These are phyloP conservation scores for Hamigera avellanea DNA, from an alignment of 495 filamentous ascomycete genomes.

Conservation along the genomic window DNA sequence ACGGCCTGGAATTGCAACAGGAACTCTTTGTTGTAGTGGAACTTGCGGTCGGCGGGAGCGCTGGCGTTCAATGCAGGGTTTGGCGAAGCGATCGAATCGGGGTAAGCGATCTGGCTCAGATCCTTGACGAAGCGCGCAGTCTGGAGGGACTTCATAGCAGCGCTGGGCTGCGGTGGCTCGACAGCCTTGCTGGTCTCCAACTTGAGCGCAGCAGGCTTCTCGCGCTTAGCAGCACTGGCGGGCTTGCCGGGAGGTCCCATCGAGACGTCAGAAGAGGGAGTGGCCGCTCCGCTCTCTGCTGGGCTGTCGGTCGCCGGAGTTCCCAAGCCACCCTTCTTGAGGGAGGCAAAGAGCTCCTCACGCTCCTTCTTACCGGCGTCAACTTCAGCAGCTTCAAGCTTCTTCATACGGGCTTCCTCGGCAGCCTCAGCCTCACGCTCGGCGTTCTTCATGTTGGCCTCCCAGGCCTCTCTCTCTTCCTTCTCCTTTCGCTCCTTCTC, in stretches of 20 bases:
- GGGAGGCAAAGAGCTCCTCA: conserved; percentile 40
- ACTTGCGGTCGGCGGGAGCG: conserved; percentile 63
- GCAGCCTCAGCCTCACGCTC: conserved; percentile 45
- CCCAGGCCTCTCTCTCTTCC: conserved; percentile 36
- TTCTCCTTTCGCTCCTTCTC: conserved; percentile 50
- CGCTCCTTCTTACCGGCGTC: conserved; percentile 28
- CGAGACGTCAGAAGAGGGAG: conserved; percentile 43
- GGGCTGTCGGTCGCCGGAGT: conserved; percentile 36
- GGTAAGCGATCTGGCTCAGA: conserved; percentile 60
- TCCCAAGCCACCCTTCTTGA: conserved; percentile 41
- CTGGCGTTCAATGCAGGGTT: conserved; percentile 78
- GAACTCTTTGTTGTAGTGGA: conserved; percentile 93
- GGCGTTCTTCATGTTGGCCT: conserved; percentile 44
- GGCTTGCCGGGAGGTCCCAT: conserved; percentile 45
- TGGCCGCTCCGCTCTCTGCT: conserved; percentile 43
- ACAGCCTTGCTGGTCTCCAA: conserved; percentile 70
- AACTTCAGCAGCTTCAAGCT: conserved; percentile 29
- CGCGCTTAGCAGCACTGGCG: conserved; percentile 40
- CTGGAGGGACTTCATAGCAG: conserved; percentile 80
- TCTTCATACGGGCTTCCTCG: conserved; percentile 41
- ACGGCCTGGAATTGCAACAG: conserved; percentile 91
- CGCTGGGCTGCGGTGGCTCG: conserved; percentile 81
- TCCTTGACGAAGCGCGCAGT: conserved; percentile 75
- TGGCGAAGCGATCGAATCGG: conserved; percentile 67
- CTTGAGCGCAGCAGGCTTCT: conserved; percentile 73